Conservation (phyloP, 148 eudicot genomes). For the Vaccinium macrocarpon region DNA sequence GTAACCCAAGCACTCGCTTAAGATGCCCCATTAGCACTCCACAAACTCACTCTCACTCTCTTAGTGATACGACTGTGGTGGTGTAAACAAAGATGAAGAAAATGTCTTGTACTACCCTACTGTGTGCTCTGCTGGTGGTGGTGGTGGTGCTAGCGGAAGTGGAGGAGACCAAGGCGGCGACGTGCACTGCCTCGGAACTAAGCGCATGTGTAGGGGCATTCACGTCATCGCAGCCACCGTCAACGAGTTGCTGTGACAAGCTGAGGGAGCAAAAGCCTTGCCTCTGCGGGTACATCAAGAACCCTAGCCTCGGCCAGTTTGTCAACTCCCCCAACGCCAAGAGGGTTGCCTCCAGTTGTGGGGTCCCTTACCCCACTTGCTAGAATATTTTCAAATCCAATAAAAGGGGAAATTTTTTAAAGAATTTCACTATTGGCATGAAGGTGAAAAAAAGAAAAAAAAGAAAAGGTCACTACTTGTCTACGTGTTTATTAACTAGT, state of each 20-base stretch:
- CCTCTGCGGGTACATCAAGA: constrained; percentile 28
- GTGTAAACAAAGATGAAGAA: background rate
- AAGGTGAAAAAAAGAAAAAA: no score
- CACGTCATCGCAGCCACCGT: constrained; percentile 18
- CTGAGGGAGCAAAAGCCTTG: constrained; percentile 38
- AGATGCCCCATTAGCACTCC: background rate
- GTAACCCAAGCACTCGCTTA: background rate
- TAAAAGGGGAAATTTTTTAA: background rate
- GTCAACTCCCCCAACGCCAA: constrained; percentile 29
- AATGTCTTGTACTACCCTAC: background rate
- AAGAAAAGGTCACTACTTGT: background rate
- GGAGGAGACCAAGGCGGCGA: constrained; percentile 21
- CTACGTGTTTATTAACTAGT: background rate
- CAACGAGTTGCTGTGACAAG: constrained; percentile 32
- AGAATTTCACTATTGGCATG: background rate
- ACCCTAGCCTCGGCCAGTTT: constrained; percentile 30
- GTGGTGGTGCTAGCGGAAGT: constrained; percentile 14
- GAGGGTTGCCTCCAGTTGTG: constrained; percentile 27
- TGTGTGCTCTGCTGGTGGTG: constrained; percentile 5
- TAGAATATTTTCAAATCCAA: constrained; percentile 3
- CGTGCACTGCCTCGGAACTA: constrained; percentile 24
- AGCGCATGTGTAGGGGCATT: constrained; percentile 28
- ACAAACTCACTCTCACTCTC: background rate
- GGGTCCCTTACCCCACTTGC: constrained; percentile 26
- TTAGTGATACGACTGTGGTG: background rate